Conservation (phyloP, 176 grass and related monocot species). For the Typha latifolia region DNA sequence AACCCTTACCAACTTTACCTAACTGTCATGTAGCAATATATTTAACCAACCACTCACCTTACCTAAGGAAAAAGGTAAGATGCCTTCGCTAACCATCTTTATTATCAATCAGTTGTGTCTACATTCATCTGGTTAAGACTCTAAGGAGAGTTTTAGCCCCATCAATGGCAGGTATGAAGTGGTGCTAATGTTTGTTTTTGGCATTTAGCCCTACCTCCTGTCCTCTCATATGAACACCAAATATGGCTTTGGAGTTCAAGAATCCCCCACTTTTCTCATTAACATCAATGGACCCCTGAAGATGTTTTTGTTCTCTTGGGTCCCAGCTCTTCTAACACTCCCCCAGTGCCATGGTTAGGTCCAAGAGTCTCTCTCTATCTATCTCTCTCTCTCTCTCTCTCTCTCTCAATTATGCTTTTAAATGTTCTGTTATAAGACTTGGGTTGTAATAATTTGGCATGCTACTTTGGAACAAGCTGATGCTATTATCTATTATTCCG, state of each 20-base stretch:
- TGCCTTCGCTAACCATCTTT: constrained; percentile 39
- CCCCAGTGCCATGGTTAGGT: constrained; percentile 83
- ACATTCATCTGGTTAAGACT: constrained; percentile 68
- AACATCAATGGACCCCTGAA: constrained; percentile 35
- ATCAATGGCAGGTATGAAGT: constrained; percentile 63
- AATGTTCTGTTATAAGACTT: constrained; percentile 57
- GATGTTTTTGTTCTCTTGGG: constrained; percentile 91
- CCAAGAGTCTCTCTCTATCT: constrained; percentile 21
- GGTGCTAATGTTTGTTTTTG: constrained; percentile 89
- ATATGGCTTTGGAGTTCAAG: constrained; percentile 74
- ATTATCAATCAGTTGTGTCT: constrained; percentile 38
- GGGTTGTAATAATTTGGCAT: constrained; percentile 64
- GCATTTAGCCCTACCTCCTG: constrained; percentile 63
- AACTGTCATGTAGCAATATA: constrained; percentile 31
- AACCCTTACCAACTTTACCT: constrained; percentile 24
- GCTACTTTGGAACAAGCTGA: constrained; percentile 44
- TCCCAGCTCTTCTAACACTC: constrained; percentile 52
- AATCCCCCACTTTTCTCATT: constrained; percentile 7
- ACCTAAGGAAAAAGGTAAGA: constrained; percentile 34
- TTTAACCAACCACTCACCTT: constrained; percentile 35
- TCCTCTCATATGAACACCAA: constrained; percentile 52
- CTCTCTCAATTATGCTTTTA: constrained; percentile 30
- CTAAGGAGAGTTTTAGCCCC: constrained; percentile 65
- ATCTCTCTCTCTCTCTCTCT: not conserved
- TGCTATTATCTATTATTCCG: constrained; percentile 30